phyloP scores from a whole-genome alignment of 352 stramenopile species.

The Globisporangium takayamanum region DNA sequence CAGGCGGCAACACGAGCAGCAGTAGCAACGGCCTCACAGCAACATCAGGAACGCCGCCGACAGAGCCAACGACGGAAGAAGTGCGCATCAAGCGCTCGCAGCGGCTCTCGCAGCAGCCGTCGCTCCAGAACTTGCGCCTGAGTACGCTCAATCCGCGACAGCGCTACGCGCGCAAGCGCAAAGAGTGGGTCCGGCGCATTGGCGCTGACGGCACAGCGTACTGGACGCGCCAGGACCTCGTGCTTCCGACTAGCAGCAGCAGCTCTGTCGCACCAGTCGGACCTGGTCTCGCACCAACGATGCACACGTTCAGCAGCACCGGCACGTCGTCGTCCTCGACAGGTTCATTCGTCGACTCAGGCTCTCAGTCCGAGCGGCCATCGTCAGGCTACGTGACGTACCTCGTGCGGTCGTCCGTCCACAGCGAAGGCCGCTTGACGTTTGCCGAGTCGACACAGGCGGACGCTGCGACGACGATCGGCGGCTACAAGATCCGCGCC shows the following conservation, averaged over 20 bases:
- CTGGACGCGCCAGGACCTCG: conserved; percentile 57
- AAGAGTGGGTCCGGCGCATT: conserved; percentile 73
- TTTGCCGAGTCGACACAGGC: conserved; percentile 58
- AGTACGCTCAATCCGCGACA: conserved; percentile 68
- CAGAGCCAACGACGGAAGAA: conserved; percentile 4
- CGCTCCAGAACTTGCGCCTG: conserved; percentile 31
- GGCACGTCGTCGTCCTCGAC: not conserved
- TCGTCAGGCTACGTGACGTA: conserved; percentile 69
- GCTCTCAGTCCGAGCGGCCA: conserved; percentile 15
- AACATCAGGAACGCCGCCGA: conserved; percentile 11
- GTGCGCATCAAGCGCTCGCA: conserved; percentile 17
- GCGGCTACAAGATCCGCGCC: conserved; percentile 47
- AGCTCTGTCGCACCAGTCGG: not conserved
- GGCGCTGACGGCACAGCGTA: conserved; percentile 58
- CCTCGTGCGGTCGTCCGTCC: conserved; percentile 57
- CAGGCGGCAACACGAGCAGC: conserved; percentile 12
- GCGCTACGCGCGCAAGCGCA: conserved; percentile 66
- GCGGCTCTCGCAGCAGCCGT: conserved; percentile 17
- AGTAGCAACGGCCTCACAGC: conserved; percentile 23
- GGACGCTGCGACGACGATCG: conserved; percentile 57
- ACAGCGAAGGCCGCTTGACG: conserved; percentile 45
- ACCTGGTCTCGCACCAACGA: too few species aligned
- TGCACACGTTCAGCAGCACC: not conserved
- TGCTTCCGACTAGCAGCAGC: conserved; percentile 22
- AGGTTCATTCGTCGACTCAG: not conserved